Base-by-base conservation (phyloP, 1,139 yeast species). In the Kodamaea anthophila region DNA sequence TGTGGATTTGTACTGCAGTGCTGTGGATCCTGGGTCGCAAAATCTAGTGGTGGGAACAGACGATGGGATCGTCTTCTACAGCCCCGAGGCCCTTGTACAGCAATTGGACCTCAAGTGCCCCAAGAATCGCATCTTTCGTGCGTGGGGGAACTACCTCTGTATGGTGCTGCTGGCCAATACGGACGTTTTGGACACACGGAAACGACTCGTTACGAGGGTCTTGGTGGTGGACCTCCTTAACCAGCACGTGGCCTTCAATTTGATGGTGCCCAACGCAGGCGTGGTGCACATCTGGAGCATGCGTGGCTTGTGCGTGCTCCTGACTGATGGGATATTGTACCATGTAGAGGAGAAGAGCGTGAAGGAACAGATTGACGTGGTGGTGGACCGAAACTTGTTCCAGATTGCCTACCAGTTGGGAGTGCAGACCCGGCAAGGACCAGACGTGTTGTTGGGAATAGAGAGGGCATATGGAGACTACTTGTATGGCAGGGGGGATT, bases 361-460 rank as follows among this genome's bases (percentile, higher is more conserved):
- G 5, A 63, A 70, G 15, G 77, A 78, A 32, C 85, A 85, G 44
- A 60, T 91, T n/a, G 78, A 79, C 23, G 68, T 79, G 9, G 67
- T 87, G 4, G 62, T 79, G 13, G 82, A 79, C 39, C 64, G 93
- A 29, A 83, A 85, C 31, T 58, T 86, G 15, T 91, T 71, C 42
- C 70, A 77, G 12, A 66, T 83, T 31, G 96, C 97, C 0, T 70
- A 83, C 28, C 70, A 74, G 33, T 53, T 91, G 32, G 94, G 94
- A 0, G 53, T 61, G 35, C 72, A 70, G 33, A 50, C 60, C 24
- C 46, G 54, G 2, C 50, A 74, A 21, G 63, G 69, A 2, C 46
- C 46, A 5, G 51, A 53, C 1, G 55, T 60, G 7, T 46, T 77
- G 5, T 53, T 75, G 35, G 50, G 64, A 9, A 79, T 88, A 26